Percentiles rank a stretch among this genome's conserved stretches.
Evolutionary conservation across 2,329 filamentous ascomycete species (phyloP).

Genomic region (Sclerotinia nivalis): DNA sequence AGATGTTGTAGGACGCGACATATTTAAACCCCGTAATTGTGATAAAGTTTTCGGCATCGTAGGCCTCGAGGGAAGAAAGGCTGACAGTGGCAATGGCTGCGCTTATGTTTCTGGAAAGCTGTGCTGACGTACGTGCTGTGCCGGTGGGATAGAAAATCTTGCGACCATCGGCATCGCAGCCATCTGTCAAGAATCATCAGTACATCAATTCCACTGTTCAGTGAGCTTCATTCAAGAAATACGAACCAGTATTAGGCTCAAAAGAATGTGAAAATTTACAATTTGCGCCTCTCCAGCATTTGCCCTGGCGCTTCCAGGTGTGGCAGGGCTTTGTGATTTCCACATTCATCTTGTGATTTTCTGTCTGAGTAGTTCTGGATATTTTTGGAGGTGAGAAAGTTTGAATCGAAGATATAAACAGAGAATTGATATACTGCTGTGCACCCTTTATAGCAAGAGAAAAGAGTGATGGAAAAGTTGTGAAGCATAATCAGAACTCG

Average conservation of each 20-base stretch:
- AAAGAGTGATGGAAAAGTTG: too few relatives aligned
- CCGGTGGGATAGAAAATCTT: background rate
- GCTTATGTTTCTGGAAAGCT: constrained; percentile 17
- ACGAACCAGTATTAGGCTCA: background rate
- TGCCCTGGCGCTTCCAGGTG: background rate
- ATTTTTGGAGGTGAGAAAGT: too few relatives aligned
- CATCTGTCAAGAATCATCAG: background rate
- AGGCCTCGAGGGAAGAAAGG: background rate
- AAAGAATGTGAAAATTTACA: background rate
- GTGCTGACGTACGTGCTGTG: too few relatives aligned
- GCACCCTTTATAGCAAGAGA: too few relatives aligned
- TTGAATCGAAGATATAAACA: background rate
- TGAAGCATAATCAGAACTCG: too few relatives aligned
- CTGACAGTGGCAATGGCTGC: background rate
- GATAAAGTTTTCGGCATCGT: background rate
- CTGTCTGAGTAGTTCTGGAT: too few relatives aligned
- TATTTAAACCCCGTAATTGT: constrained; percentile 27
- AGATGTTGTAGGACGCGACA: constrained; percentile 36
- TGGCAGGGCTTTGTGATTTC: background rate
- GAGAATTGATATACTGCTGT: background rate
- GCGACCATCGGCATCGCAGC: too few relatives aligned
- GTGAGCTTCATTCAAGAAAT: background rate
- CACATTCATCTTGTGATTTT: background rate
- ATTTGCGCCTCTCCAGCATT: background rate
- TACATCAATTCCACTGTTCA: background rate